A percentile compares a stretch with the other conserved stretches of the same genome.
These are phyloP conservation scores for Dictyostelium firmibasis DNA, from an alignment of 78 protist genomes.

Conservation along the genomic window DNA sequence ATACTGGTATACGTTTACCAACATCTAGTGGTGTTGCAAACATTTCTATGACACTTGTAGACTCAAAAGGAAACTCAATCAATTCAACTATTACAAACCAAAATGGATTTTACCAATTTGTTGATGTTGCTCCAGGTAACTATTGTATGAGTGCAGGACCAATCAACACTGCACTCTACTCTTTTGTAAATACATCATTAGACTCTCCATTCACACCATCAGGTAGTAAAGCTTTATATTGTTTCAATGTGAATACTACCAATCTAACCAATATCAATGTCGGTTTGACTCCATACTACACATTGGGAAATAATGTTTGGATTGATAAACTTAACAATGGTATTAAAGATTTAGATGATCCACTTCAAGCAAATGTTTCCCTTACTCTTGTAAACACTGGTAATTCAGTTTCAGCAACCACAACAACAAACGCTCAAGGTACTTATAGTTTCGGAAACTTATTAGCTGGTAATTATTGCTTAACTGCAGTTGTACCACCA, in stretches of 20 bases:
- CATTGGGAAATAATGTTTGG: conserved; percentile 12
- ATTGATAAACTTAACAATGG: conserved; percentile 25
- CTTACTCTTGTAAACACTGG: not conserved
- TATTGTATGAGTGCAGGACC: not conserved
- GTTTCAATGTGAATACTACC: not conserved
- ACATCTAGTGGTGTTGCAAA: not conserved
- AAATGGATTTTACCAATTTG: conserved; percentile 4
- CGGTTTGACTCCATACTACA: not conserved
- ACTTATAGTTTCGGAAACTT: not conserved
- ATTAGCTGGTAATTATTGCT: conserved; percentile 8
- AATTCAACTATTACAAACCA: not conserved
- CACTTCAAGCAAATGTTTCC: not conserved
- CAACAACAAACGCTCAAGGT: not conserved
- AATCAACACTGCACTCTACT: not conserved
- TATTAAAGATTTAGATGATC: not conserved
- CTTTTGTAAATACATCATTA: not conserved
- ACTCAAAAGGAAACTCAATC: not conserved
- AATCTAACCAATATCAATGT: not conserved
- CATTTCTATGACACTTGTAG: not conserved
- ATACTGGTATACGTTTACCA: not conserved
- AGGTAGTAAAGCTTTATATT: not conserved
- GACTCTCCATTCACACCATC: not conserved
- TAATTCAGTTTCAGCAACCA: not conserved
- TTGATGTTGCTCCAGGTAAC: conserved; percentile 25
- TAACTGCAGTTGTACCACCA: not conserved